phyloP scores from a whole-genome alignment of 306 rosid species.

The Fragaria iinumae region DNA sequence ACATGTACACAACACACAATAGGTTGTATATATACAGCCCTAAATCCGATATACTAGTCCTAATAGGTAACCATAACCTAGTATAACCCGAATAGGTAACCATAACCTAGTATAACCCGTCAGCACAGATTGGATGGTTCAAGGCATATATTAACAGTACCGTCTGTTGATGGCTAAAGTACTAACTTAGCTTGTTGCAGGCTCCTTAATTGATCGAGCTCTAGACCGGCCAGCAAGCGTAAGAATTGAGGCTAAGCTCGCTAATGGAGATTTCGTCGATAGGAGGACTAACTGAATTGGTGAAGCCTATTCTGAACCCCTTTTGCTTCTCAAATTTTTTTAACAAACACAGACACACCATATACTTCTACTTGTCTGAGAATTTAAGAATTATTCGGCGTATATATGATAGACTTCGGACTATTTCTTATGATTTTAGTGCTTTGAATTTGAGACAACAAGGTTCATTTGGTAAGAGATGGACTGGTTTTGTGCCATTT shows the following conservation, averaged over 20 bases:
- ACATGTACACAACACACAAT: too few relatives aligned
- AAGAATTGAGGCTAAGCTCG: constrained; percentile 20
- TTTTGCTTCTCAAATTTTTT: background rate
- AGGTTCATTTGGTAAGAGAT: background rate
- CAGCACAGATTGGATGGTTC: too few relatives aligned
- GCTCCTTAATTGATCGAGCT: constrained; percentile 22
- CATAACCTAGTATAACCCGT: too few relatives aligned
- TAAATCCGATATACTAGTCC: too few relatives aligned
- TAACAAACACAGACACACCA: background rate
- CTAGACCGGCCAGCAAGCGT: constrained; percentile 8
- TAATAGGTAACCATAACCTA: too few relatives aligned
- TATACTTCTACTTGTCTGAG: background rate
- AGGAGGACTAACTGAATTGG: constrained; percentile 59
- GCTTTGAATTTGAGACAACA: background rate
- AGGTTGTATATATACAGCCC: too few relatives aligned
- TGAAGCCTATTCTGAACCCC: constrained; percentile 24
- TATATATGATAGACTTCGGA: background rate
- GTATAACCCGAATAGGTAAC: too few relatives aligned
- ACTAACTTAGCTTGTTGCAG: constrained; percentile 17
- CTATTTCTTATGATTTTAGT: background rate
- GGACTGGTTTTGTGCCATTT: background rate
- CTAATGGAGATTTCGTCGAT: constrained; percentile 62
- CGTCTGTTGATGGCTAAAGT: constrained; percentile 3
- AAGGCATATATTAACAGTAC: too few relatives aligned
- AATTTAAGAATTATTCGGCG: background rate